Percentiles rank a stretch among this genome's conserved stretches.
Conservation (phyloP, 495 filamentous ascomycete species). For the Clohesyomyces aquaticus region DNA sequence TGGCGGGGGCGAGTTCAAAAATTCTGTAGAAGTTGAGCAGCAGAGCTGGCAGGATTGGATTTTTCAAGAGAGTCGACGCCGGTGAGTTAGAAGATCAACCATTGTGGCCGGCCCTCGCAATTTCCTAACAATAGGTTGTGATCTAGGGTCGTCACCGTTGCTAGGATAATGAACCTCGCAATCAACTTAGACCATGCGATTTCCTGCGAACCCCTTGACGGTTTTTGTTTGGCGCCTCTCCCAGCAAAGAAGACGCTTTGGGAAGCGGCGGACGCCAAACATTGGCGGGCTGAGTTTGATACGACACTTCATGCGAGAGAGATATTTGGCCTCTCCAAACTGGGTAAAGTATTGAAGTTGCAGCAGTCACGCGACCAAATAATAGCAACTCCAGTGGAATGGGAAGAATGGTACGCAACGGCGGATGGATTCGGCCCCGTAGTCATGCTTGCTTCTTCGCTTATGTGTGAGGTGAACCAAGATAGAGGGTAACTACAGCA, state of each 20-base stretch:
- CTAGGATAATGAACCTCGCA: background rate
- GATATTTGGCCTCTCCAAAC: background rate
- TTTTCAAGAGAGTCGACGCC: conserved; percentile 2
- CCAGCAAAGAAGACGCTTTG: conserved; percentile 4
- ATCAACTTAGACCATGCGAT: background rate
- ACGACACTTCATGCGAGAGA: background rate
- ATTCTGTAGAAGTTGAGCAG: background rate
- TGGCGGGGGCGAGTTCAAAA: background rate
- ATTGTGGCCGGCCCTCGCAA: background rate
- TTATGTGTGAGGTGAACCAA: conserved; percentile 3
- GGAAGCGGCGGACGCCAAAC: background rate
- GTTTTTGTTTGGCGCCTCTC: background rate
- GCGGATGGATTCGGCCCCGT: background rate
- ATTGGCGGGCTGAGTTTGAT: background rate
- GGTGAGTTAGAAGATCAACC: background rate
- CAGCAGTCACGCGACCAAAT: background rate
- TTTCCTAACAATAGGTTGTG: background rate
- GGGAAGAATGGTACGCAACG: conserved; percentile 7
- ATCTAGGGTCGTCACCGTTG: background rate
- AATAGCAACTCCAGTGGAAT: background rate
- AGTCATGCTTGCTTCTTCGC: conserved; percentile 1
- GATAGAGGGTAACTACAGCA: too few relatives aligned
- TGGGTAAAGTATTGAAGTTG: background rate
- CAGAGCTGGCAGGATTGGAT: conserved; percentile 10
- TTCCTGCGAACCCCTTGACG: background rate